Evolutionary conservation across 2,329 filamentous ascomycete species (phyloP).

Genomic region (Hymenoscyphus scutula): DNA sequence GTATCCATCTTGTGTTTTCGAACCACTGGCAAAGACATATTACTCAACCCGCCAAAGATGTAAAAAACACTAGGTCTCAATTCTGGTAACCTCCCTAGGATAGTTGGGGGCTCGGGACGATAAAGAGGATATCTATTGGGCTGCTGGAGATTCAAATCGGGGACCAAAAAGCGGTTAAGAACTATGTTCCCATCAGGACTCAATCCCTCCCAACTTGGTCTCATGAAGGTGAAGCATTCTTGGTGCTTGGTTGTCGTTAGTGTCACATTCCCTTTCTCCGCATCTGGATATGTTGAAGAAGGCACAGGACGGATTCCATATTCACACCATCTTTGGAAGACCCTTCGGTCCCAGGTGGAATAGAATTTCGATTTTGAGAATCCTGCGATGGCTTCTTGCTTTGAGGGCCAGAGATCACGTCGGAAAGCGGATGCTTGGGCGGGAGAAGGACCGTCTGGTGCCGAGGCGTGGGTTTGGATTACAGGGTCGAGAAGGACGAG

Average conservation of each 20-base stretch:
- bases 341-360: conserved; percentile 75
- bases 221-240: conserved; percentile 76
- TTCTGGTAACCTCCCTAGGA: conserved; percentile 55
- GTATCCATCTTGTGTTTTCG: conserved; percentile 57
- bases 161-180: conserved; percentile 48
- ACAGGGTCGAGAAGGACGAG: conserved; percentile 84
- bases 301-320: conserved; percentile 75
- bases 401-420: conserved; percentile 79
- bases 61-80: conserved; percentile 67
- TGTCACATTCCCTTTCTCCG: conserved; percentile 53
- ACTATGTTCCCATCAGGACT: conserved; percentile 37
- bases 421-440: conserved; percentile 66
- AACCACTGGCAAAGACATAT: conserved; percentile 50
- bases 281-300: conserved; percentile 54
- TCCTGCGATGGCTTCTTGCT: conserved; percentile 61
- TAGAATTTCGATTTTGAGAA: conserved; percentile 76
- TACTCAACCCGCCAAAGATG: conserved; percentile 62
- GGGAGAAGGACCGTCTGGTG: conserved; percentile 39
- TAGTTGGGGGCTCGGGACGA: conserved; percentile 59
- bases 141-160: conserved; percentile 29
- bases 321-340: conserved; percentile 69
- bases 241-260: conserved; percentile 83
- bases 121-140: conserved; percentile 55
- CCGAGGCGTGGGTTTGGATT: conserved; percentile 53
- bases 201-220: conserved; percentile 51